Evolutionary conservation across 768 basidiomycete species (phyloP).

Genomic region (Lentinula aciculospora): DNA sequence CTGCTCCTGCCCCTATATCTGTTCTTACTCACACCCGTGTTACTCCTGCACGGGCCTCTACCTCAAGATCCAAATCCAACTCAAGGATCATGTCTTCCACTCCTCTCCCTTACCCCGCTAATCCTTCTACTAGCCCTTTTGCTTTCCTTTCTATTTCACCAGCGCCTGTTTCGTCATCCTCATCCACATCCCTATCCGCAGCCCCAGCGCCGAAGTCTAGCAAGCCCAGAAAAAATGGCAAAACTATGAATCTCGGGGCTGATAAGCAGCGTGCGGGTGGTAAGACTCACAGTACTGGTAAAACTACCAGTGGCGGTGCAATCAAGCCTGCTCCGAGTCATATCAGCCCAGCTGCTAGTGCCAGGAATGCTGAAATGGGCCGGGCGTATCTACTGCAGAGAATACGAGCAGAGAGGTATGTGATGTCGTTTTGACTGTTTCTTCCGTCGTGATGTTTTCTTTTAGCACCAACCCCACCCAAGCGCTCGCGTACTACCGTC

Average conservation of each 20-base stretch:
- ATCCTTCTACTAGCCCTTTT: too few species aligned
- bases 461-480: slow-evolving; percentile 69
- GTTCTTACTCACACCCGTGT: too few species aligned
- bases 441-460: too few species aligned
- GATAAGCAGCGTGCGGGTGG: too few species aligned
- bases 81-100: too few species aligned
- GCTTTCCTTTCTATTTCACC: background rate
- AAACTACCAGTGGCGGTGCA: background rate
- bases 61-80: too few species aligned
- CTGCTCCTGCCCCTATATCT: too few species aligned
- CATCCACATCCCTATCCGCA: too few species aligned
- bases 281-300: background rate
- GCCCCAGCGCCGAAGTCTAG: background rate
- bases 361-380: background rate
- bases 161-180: background rate
- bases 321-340: background rate
- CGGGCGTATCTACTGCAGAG: background rate
- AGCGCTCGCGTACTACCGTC: slow-evolving; percentile 76
- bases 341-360: background rate
- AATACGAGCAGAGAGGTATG: background rate
- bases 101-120: too few species aligned
- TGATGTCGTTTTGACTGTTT: too few species aligned
- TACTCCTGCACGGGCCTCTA: too few species aligned
- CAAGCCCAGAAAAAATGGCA: background rate
- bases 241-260: background rate